These are phyloP conservation scores for Kentomonas sorsogonicus DNA, from an alignment of 208 protist genomes.

Conservation along the genomic window DNA sequence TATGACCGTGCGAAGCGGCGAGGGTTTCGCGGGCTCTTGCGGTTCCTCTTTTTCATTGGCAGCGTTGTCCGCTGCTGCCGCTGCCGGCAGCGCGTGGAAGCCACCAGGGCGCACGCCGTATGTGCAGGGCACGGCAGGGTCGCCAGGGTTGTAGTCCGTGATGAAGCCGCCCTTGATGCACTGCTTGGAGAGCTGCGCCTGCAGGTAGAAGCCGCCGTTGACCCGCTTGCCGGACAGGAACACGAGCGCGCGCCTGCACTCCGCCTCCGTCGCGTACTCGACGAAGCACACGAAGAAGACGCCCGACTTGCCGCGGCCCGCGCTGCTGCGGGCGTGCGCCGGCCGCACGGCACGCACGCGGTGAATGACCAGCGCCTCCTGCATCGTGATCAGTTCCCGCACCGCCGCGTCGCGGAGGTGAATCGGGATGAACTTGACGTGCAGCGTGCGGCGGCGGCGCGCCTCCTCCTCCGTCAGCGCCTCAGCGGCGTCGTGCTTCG, in stretches of 20 bases:
- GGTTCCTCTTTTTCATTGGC: too few species aligned
- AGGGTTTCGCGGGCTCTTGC: too few species aligned
- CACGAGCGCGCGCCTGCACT: background rate
- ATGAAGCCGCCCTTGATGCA: constrained; percentile 31
- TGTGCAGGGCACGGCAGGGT: too few species aligned
- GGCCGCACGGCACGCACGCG: constrained; percentile 35
- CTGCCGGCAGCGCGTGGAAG: too few species aligned
- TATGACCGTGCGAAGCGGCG: too few species aligned
- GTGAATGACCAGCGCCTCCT: constrained; percentile 26
- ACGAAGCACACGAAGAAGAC: constrained; percentile 40
- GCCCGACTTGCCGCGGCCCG: background rate
- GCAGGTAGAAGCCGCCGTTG: constrained; percentile 13
- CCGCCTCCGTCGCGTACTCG: constrained; percentile 28
- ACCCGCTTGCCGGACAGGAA: constrained; percentile 10
- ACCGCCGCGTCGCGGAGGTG: constrained; percentile 16
- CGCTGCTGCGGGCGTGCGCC: too few species aligned
- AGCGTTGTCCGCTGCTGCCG: too few species aligned
- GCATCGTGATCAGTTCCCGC: constrained; percentile 24
- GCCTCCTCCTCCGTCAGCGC: background rate
- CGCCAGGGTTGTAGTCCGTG: constrained; percentile 30
- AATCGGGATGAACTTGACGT: constrained; percentile 30
- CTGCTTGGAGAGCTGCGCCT: constrained; percentile 17
- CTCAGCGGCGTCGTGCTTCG: background rate
- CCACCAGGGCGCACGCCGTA: too few species aligned
- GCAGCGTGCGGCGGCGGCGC: constrained; percentile 23